Evolutionary conservation across 768 basidiomycete genomes (phyloP), one percentile per base, ranked within the genome.

Genomic region (Termitomyces sp.): DNA sequence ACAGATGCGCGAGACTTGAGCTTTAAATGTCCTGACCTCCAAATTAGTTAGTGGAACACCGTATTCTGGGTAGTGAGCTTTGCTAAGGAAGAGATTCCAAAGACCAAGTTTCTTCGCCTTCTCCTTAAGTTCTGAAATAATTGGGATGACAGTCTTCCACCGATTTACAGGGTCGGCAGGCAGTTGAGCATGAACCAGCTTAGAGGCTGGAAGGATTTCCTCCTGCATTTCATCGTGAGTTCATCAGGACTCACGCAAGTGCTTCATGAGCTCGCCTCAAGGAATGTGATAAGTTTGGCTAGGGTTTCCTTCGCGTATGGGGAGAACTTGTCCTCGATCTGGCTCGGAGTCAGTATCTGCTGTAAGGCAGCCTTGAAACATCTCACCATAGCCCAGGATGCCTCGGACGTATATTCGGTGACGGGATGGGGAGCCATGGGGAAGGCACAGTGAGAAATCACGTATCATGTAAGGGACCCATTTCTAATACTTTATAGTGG

Each of bases 51-150:
- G 77, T n/a, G 88, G 87, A 5, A 94, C 88, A 42, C 96, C 96
- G 65, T 84, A 80, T 62, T 89, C 78, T 8, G 94, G 94, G 68
- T 96, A 98, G 67, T 97, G 96, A 30, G 83, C 79, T 73, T 94
- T 93, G 81, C 91, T 94, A 60, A 98, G 78, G 78, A 98, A 98
- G 38, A 99, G 78, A 68, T 98, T 98, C 97, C 97, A 99, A 40
- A 99, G 78, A 3, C 97, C 97, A 28, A 85, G 82, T 66, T 83
- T 81, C 74, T 86, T 91, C 0, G 96, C 97, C 70, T 89, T 92
- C 59, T 66, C 77, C 75, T 98, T 97, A 62, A 99, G 80, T 54
- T 90, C 87, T 62, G 83, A 87, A 54, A 96, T 75, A 60, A 97
- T 72, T 1, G 89, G 86, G 30, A 94, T 83, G 62, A 92, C 77